phyloP scores from a whole-genome alignment of 768 basidiomycete species.

The Stropharia rugosoannulata region DNA sequence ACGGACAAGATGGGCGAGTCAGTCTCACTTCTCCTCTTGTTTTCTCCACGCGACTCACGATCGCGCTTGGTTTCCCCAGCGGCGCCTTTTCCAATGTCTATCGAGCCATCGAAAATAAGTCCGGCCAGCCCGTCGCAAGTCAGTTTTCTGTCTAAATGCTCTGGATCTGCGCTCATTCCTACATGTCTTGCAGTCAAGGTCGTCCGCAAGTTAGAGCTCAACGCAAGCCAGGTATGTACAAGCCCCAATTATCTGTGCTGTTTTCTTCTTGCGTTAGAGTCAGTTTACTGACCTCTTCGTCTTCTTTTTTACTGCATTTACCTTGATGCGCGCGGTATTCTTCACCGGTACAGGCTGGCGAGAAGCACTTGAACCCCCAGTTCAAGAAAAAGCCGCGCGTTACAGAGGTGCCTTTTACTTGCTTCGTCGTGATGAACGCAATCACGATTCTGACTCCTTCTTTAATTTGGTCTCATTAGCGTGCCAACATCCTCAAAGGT shows the following conservation, averaged over 20 bases:
- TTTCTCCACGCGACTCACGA: slow-evolving; percentile 10
- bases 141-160: slow-evolving; percentile 24
- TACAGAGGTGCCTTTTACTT: slow-evolving; percentile 80
- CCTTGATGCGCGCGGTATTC: slow-evolving; percentile 33
- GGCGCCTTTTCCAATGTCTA: slow-evolving; percentile 99
- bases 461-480: slow-evolving; percentile 48
- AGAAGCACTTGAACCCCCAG: slow-evolving; percentile 89
- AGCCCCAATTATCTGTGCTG: slow-evolving; percentile 19
- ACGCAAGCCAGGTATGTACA: slow-evolving; percentile 80
- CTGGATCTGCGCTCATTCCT: slow-evolving; percentile 14
- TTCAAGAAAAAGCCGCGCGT: slow-evolving; percentile 98
- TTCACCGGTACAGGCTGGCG: slow-evolving; percentile 61
- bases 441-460: slow-evolving; percentile 25
- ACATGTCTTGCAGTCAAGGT: slow-evolving; percentile 69
- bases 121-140: slow-evolving; percentile 84
- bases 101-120: slow-evolving; percentile 78
- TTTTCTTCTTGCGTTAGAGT: slow-evolving; percentile 20
- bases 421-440: slow-evolving; percentile 8
- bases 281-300: slow-evolving; percentile 20
- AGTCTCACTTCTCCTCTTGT: slow-evolving; percentile 33
- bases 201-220: slow-evolving; percentile 91
- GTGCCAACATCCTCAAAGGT: slow-evolving; percentile 97
- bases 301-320: slow-evolving; percentile 18
- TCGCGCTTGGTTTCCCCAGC: slow-evolving; percentile 30
- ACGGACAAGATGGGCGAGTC: slow-evolving; percentile 93